Base-by-base conservation (phyloP, 1,284 basidiomycete genomes). In the Sporisorium reilianum region DNA sequence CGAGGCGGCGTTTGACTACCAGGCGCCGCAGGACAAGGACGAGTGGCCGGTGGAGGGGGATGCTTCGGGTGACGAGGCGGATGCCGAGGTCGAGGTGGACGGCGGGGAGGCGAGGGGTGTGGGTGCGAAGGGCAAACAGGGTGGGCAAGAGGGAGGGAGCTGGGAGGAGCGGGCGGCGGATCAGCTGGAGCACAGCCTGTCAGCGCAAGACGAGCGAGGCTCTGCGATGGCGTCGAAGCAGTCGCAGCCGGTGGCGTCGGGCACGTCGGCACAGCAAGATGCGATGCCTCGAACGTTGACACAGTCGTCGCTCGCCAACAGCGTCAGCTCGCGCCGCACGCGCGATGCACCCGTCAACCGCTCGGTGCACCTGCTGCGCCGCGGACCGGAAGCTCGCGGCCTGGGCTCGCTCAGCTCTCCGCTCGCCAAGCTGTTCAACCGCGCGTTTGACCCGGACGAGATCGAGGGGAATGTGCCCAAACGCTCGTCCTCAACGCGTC, bases 1-100 rank as follows among this genome's bases (percentile, higher is more conserved):
- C 46, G 70, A 73, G 57, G 66, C 67, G 1, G 71, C 62, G 14
- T 77, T 75, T 36, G 73, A 75, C 28, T 71, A 67, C 23, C 50
- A 51, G 23, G 48, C 22, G 32, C 42, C 54, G 16, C 34, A 64
- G 30, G 71, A 41, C 14, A 55, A 70, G 34, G 72, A 66, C 42
- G 67, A 60, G 25, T 57, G 54, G 61, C 46, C 36, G 20, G 49
- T 28, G 34, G 36, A 64, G 42, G 67, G 50, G 30, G 64, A 52
- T 7, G n/a, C 30, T 14, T 49, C 48, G 50, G 64, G 55, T 0
- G 56, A 66, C 38, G 62, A 66, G 30, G 60, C 60, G 5, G 69
- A 72, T 34, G 67, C 22, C 1, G 66, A 65, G 22, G 46, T 5
- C n/a, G 64, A 57, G 16, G 50, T 25, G 5, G 51, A 48, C 12